Evolutionary conservation across 192 early-diverging fungal genomes (phyloP).

Genomic region (Dimargaris xerosporica): DNA sequence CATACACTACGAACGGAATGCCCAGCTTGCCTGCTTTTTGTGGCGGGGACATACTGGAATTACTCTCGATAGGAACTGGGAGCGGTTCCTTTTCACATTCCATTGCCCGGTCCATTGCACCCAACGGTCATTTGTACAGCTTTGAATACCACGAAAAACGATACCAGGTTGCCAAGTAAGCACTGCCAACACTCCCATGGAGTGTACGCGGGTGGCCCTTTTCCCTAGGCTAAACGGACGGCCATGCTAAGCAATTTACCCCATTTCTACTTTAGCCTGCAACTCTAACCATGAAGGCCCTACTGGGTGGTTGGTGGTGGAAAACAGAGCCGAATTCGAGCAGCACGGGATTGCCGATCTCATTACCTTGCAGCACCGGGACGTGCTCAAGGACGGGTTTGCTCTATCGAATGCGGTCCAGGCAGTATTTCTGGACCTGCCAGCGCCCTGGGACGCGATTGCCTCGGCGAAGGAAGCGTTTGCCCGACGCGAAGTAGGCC

Average conservation of each 20-base stretch:
- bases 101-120: conserved; percentile 72
- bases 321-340: conserved; percentile 56
- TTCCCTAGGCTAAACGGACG: too few species aligned
- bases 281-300: too few species aligned
- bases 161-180: conserved; percentile 34
- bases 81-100: conserved; percentile 97
- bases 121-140: conserved; percentile 75
- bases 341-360: conserved; percentile 54
- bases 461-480: conserved; percentile 71
- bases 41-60: too few species aligned
- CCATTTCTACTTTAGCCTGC: too few species aligned
- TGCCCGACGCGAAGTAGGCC: conserved; percentile 59
- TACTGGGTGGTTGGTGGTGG: too few species aligned
- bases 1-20: too few species aligned
- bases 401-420: conserved; percentile 51
- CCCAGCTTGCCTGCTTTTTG: too few species aligned
- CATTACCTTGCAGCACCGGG: conserved; percentile 59
- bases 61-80: conserved; percentile 39
- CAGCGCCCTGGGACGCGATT: conserved; percentile 91
- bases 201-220: too few species aligned
- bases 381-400: conserved; percentile 86
- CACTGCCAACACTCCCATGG: too few species aligned
- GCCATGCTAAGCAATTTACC: too few species aligned
- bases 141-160: conserved; percentile 88
- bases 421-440: conserved; percentile 92